Conservation (phyloP, 106 monocot genomes). For the Dioscorea zingiberensis region DNA sequence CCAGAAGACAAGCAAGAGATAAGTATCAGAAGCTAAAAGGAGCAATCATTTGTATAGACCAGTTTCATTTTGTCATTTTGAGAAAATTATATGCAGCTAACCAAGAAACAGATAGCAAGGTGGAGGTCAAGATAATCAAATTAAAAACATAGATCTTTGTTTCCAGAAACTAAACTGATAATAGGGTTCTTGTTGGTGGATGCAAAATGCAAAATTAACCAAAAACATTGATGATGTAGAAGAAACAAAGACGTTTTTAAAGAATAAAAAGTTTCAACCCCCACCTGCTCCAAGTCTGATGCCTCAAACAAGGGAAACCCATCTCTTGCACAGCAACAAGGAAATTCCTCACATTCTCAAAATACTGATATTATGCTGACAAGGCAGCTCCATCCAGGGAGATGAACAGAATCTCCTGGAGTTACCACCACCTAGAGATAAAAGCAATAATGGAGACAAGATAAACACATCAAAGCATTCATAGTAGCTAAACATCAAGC, state of each 20-base stretch:
- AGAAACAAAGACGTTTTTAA: too few relatives aligned
- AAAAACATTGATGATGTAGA: too few relatives aligned
- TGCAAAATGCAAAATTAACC: too few relatives aligned
- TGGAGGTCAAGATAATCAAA: background rate
- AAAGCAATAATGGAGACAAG: background rate
- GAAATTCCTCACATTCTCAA: conserved; percentile 94
- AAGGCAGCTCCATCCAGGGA: conserved; percentile 81
- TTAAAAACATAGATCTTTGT: too few relatives aligned
- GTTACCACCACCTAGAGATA: conserved; percentile 65
- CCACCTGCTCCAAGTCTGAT: conserved; percentile 91
- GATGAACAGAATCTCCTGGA: conserved; percentile 50
- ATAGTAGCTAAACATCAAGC: too few relatives aligned
- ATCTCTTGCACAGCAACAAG: conserved; percentile 77
- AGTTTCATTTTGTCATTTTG: too few relatives aligned
- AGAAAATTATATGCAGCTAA: too few relatives aligned
- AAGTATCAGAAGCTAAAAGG: background rate
- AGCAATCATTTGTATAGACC: too few relatives aligned
- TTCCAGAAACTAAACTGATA: too few relatives aligned
- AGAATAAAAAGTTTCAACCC: too few relatives aligned
- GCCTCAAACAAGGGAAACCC: conserved; percentile 83
- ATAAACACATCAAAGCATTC: background rate
- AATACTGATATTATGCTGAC: conserved; percentile 92
- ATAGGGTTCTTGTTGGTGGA: too few relatives aligned
- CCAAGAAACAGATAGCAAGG: too few relatives aligned
- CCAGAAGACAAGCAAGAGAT: background rate